A percentile compares a stretch with the other conserved stretches of the same genome.
Evolutionary conservation across 495 filamentous ascomycete species (phyloP).

Genomic region (Ramalina intermedia): DNA sequence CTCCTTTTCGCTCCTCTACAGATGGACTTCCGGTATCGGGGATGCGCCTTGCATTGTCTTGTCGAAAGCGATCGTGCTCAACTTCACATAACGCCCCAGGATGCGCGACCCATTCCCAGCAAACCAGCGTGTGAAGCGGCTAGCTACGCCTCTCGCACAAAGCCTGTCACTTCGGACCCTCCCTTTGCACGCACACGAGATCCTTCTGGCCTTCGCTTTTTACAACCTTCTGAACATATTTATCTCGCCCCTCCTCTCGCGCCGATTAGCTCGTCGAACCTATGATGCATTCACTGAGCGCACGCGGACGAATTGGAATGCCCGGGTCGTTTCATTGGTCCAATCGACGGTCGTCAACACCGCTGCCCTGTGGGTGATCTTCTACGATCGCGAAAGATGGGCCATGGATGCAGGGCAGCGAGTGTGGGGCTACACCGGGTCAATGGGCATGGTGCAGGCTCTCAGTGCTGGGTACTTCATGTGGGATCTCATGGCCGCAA

Average conservation of each 20-base stretch:
- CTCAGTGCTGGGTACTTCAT: slow-evolving; percentile 89
- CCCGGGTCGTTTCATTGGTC: slow-evolving; percentile 85
- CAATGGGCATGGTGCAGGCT: slow-evolving; percentile 68
- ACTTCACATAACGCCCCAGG: too few relatives aligned
- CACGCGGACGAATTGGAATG: slow-evolving; percentile 83
- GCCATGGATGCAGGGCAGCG: slow-evolving; percentile 57
- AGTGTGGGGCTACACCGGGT: slow-evolving; percentile 83
- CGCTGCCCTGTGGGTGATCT: slow-evolving; percentile 74
- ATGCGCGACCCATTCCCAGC: slow-evolving; percentile 64
- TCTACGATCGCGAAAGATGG: slow-evolving; percentile 56
- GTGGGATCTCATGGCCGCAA: slow-evolving; percentile 73
- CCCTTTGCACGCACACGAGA: slow-evolving; percentile 77
- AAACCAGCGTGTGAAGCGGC: slow-evolving; percentile 26
- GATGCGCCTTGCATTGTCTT: too few relatives aligned
- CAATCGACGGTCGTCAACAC: slow-evolving; percentile 69
- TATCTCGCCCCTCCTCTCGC: slow-evolving; percentile 62
- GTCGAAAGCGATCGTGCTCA: too few relatives aligned
- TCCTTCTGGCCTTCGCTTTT: slow-evolving; percentile 54
- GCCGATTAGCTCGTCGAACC: slow-evolving; percentile 46
- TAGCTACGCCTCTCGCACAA: slow-evolving; percentile 31
- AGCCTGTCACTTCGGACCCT: slow-evolving; percentile 52
- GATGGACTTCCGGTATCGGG: too few relatives aligned
- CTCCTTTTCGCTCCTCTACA: too few relatives aligned
- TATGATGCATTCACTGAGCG: slow-evolving; percentile 55
- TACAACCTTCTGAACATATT: slow-evolving; percentile 64